These are phyloP conservation scores for Botrytis cinerea DNA, from an alignment of 2,329 filamentous ascomycete genomes.

Conservation along the genomic window DNA sequence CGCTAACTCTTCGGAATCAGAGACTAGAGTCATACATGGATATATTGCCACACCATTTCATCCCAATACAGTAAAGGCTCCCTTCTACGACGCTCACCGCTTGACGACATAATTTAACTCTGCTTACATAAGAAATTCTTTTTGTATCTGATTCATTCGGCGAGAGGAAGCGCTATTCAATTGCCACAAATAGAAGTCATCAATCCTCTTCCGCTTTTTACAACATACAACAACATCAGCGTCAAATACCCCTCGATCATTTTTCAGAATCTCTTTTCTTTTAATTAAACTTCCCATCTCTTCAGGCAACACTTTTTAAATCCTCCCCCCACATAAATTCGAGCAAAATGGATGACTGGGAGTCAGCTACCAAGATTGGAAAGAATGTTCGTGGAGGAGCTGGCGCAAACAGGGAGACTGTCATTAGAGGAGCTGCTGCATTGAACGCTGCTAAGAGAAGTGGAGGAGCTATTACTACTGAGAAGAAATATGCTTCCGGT, in stretches of 20 bases:
- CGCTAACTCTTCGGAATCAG: background rate
- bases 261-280: background rate
- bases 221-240: constrained; percentile 8
- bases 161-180: constrained; percentile 3
- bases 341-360: constrained; percentile 73
- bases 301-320: background rate
- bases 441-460: constrained; percentile 87
- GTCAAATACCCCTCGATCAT: background rate
- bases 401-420: constrained; percentile 70
- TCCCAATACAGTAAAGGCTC: background rate
- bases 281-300: background rate
- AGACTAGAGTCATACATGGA: constrained; percentile 16
- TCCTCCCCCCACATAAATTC: constrained; percentile 6
- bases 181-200: constrained; percentile 22
- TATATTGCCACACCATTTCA: background rate
- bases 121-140: constrained; percentile 22
- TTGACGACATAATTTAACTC: background rate
- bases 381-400: constrained; percentile 73
- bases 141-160: constrained; percentile 27
- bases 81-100: background rate
- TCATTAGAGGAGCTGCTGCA: constrained; percentile 78
- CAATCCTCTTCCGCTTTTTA: constrained; percentile 16
- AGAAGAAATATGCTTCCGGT: constrained; percentile 84
- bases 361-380: constrained; percentile 88
- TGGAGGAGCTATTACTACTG: constrained; percentile 75